Base-by-base conservation (phyloP, 192 early-diverging fungal species). In the Geranomyces michiganensis region DNA sequence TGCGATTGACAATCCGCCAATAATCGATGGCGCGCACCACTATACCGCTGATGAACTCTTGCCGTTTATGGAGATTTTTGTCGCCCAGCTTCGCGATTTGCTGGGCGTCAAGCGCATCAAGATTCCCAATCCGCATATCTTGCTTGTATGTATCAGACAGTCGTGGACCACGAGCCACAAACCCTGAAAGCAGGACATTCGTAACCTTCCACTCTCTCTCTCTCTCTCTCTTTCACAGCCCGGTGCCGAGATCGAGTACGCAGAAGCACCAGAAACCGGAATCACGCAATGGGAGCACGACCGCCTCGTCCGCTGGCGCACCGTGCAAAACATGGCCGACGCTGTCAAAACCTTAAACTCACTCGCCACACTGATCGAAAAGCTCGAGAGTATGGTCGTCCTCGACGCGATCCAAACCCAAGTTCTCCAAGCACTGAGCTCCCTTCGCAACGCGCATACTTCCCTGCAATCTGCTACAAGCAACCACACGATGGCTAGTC, bases 341-440 rank as follows among this genome's bases (percentile, higher is more conserved):
- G 88, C 94, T 0, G 82, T 90, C 48, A 72, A 78, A 17, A 96
- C 94, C 0, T 82, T 99, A 3, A 80, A 88, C 29, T 96, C 95
- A 1, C 79, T 99, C 15, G 81, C 88, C 0, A 89, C 79, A 49
- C 80, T 99, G 32, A 89, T 96, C 1, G 76, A 82, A 6, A 87
- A 89, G 12, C 82, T 95, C 65, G 89, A 91, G 64, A 95, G 92
- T 71, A 97, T 99, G 94, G 94, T 95, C 0, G 94, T 99, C 3
- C 76, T 90, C 63, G 93, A 96, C 76, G 85, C 88, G 51, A 99
- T 99, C 44, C 85, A 90, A 47, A 76, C 73, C 14, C 82, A 90
- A 72, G 62, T 64, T 22, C 41, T 64, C 1, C 41, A 64, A 13
- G 62, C 62, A 10, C 44, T 64, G 5, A 13, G 2, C 15, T 44